Conservation (phyloP, 352 stramenopile species). For the Globisporangium radiosum region DNA sequence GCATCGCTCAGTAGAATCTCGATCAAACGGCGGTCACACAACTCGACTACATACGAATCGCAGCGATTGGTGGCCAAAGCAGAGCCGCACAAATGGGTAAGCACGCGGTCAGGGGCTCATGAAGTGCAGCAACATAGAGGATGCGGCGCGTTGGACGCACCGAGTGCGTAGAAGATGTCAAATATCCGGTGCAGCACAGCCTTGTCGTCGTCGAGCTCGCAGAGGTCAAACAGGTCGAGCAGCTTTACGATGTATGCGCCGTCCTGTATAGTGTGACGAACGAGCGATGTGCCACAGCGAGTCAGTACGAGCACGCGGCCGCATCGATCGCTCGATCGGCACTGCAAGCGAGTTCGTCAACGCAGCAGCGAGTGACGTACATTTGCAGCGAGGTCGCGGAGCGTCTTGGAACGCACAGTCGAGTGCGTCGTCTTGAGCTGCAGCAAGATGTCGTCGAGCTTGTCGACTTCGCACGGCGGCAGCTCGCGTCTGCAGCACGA, state of each 20-base stretch:
- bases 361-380: conserved; percentile 14
- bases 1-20: conserved; percentile 64
- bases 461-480: conserved; percentile 56
- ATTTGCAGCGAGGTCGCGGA: conserved; percentile 39
- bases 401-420: conserved; percentile 40
- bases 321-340: too few species aligned
- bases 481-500: conserved; percentile 33
- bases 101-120: too few species aligned
- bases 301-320: too few species aligned
- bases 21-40: conserved; percentile 62
- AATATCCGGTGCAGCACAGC: conserved; percentile 58
- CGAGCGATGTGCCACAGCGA: too few species aligned
- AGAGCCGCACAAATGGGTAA: too few species aligned
- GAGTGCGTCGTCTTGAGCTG: conserved; percentile 54
- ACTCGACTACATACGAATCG: conserved; percentile 36
- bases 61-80: too few species aligned
- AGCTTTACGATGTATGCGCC: conserved; percentile 71
- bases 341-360: too few species aligned
- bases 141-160: conserved; percentile 17
- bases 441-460: conserved; percentile 55
- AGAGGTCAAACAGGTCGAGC: conserved; percentile 66
- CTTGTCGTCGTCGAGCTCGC: conserved; percentile 58
- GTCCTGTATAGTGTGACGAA: conserved; percentile 20
- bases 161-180: conserved; percentile 66
- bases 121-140: background rate